Base-by-base conservation (phyloP, 495 filamentous ascomycete species). In the Schizothecium vesticola region DNA sequence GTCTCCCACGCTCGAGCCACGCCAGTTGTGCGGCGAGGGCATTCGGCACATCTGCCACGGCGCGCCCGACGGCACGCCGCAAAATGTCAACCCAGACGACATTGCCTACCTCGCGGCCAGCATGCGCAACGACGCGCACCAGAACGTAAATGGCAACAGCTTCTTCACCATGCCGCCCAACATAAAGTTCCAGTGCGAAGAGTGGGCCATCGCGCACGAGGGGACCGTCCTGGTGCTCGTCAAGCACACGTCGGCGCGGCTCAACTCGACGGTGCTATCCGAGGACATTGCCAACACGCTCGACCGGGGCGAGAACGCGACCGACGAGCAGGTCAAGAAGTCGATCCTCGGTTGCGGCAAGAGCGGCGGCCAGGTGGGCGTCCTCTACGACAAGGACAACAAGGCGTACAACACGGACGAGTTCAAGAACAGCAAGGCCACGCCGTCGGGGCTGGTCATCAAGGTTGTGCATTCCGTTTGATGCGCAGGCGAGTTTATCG, bases 381-480 rank as follows among this genome's bases (percentile, higher is more conserved):
- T 70, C n/a, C 28, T 64, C 22, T 67, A 64, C 51, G 55, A 70
- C 28, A 59, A 60, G 31, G 58, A 12, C 13, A 64, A 67, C 13
- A 16, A 29, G 59, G 56, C 21, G 58, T 70, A 70, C 64, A 70
- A 61, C 24, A 51, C 56, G 9, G 60, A 63, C 29, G 62, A 55
- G 9, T 71, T 67, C 28, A 64, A 64, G 28, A 25, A 8, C 10
- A 55, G 61, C n/a, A 64, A 64, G 22, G 61, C 60, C 16, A 71
- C 65, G 56, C 65, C 69, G 26, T 59, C 29, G 29, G 69, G 69
- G 22, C 29, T 71, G 11, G 65, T 71, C 36, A 67, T 71, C 56
- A 71, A 71, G 61, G 61, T 71, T 58, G 65, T 71, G 56, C 62
- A n/a, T n/a, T n/a, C n/a, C n/a, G n/a, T n/a, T n/a, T n/a, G n/a